Conservation (phyloP, 805 yeast genomes). For the Debaryomyces castellii region DNA sequence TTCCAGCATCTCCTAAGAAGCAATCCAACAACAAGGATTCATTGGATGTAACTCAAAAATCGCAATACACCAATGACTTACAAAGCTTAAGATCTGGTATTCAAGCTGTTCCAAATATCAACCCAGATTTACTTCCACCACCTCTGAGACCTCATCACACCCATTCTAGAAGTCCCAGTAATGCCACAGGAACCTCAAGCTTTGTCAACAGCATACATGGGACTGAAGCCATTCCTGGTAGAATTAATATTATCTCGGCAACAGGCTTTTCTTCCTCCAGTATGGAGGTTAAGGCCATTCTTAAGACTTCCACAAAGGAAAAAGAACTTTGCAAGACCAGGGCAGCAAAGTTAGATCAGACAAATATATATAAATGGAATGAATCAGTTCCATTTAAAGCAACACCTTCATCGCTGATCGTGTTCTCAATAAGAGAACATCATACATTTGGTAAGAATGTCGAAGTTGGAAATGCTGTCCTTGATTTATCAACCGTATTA, state of each 20-base stretch:
- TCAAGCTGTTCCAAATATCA: slow-evolving; percentile 31
- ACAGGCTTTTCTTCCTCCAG: slow-evolving; percentile 36
- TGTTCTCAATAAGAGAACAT: slow-evolving; percentile 61
- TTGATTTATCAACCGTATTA: slow-evolving; percentile 50
- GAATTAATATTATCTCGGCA: slow-evolving; percentile 51
- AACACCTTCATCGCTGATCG: slow-evolving; percentile 55
- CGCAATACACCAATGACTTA: slow-evolving; percentile 28
- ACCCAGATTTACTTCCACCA: slow-evolving; percentile 33
- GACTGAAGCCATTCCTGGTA: slow-evolving; percentile 47
- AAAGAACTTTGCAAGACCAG: slow-evolving; percentile 69
- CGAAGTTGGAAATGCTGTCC: slow-evolving; percentile 58
- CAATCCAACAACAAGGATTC: slow-evolving; percentile 7
- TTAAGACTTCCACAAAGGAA: slow-evolving; percentile 45
- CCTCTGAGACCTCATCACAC: slow-evolving; percentile 35
- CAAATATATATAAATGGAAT: slow-evolving; percentile 53
- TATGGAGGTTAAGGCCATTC: slow-evolving; percentile 53
- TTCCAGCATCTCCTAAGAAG: slow-evolving; percentile 5
- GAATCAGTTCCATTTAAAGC: slow-evolving; percentile 72
- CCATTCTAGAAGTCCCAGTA: slow-evolving; percentile 21
- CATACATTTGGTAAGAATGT: slow-evolving; percentile 72
- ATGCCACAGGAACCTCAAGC: slow-evolving; percentile 31
- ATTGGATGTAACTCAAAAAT: slow-evolving; percentile 6
- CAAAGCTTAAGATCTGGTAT: slow-evolving; percentile 38
- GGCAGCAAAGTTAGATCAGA: slow-evolving; percentile 44
- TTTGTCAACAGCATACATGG: slow-evolving; percentile 35